These are phyloP conservation scores for Fusarium decemcellulare DNA, from an alignment of 2,329 filamentous ascomycete genomes.

Conservation along the genomic window DNA sequence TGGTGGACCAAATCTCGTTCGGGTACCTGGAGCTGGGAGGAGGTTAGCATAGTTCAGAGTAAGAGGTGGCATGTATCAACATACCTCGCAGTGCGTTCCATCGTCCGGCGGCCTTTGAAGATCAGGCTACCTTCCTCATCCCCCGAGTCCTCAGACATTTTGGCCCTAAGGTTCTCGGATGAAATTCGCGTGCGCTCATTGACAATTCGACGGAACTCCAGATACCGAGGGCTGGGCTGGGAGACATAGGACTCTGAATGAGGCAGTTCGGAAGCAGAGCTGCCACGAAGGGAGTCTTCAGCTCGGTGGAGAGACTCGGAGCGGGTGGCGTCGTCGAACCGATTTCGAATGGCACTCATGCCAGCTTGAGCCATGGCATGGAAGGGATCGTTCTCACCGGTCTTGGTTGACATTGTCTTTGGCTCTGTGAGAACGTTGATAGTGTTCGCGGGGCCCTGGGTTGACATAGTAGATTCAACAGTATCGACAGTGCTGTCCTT, in stretches of 20 bases:
- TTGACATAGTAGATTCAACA: background rate
- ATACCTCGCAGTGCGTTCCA: slow-evolving; percentile 49
- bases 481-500: slow-evolving; percentile 51
- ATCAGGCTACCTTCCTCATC: slow-evolving; percentile 55
- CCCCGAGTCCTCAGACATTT: slow-evolving; percentile 36
- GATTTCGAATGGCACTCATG: slow-evolving; percentile 35
- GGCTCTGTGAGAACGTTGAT: background rate
- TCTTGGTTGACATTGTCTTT: slow-evolving; percentile 4
- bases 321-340: slow-evolving; percentile 49
- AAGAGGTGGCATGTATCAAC: slow-evolving; percentile 17
- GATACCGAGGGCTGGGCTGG: slow-evolving; percentile 45
- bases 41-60: slow-evolving; percentile 26
- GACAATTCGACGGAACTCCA: slow-evolving; percentile 44
- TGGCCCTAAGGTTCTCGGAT: slow-evolving; percentile 22
- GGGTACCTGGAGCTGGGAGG: slow-evolving; percentile 55
- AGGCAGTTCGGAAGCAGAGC: slow-evolving; percentile 38
- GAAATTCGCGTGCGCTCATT: slow-evolving; percentile 28
- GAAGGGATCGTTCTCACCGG: slow-evolving; percentile 36
- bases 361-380: slow-evolving; percentile 26
- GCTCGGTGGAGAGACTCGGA: slow-evolving; percentile 50
- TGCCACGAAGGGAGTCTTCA: slow-evolving; percentile 39
- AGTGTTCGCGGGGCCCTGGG: background rate
- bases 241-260: slow-evolving; percentile 41
- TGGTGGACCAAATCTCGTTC: slow-evolving; percentile 63
- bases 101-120: slow-evolving; percentile 54